Percentiles rank a stretch among this genome's conserved stretches.
Conservation (phyloP, 1,284 basidiomycete genomes). For the Naganishia sp. region DNA sequence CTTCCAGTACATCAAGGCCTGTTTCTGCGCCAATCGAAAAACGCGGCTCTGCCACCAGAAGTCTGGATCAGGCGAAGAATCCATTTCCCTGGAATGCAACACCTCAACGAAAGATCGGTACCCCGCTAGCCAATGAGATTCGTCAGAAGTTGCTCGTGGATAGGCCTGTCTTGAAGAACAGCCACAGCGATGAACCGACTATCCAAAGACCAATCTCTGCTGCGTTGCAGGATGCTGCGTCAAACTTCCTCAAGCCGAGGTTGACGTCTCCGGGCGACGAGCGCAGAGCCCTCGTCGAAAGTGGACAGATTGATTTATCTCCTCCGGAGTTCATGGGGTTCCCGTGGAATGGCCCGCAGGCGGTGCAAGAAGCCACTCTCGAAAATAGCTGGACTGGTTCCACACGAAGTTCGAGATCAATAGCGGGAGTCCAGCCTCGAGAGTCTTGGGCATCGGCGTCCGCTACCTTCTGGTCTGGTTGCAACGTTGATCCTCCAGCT, state of each 20-base stretch:
- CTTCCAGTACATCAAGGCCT: background rate
- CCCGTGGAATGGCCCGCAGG: background rate
- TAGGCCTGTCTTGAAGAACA: background rate
- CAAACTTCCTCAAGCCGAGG: background rate
- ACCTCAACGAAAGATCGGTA: background rate
- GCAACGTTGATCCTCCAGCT: background rate
- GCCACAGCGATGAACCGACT: background rate
- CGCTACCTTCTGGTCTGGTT: background rate
- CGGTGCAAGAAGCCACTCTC: background rate
- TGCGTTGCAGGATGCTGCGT: background rate
- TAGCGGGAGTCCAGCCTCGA: background rate
- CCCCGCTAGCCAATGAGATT: constrained; percentile 8
- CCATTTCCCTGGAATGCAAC: constrained; percentile 7
- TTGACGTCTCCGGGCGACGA: constrained; percentile 2
- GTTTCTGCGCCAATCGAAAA: too few relatives aligned
- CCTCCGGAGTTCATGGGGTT: background rate
- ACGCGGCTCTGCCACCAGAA: too few relatives aligned
- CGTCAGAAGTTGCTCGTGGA: constrained; percentile 1
- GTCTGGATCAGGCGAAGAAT: background rate
- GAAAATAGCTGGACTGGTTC: background rate
- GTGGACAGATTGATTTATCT: background rate
- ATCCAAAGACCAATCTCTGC: too few relatives aligned
- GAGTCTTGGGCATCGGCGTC: background rate
- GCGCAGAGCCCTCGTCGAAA: background rate
- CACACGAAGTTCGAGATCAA: background rate